A percentile compares a stretch with the other conserved stretches of the same genome.
These are phyloP conservation scores for Auricularia cornea DNA, from an alignment of 768 basidiomycete species.

Conservation along the genomic window DNA sequence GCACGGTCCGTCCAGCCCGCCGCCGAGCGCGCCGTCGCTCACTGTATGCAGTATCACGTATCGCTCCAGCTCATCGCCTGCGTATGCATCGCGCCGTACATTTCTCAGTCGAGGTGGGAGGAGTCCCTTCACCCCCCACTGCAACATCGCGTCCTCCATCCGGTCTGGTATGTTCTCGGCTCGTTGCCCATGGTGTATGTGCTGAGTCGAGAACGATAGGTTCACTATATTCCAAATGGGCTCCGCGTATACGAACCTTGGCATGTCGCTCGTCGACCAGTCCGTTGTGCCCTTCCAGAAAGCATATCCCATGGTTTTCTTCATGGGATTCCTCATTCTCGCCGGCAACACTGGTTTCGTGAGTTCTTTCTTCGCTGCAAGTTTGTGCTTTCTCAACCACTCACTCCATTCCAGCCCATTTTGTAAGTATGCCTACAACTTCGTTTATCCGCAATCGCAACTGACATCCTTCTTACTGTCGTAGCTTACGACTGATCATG, in stretches of 20 bases:
- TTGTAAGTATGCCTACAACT: constrained; percentile 62
- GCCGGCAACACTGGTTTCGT: constrained; percentile 94
- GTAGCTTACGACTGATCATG: constrained; percentile 76
- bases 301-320: constrained; percentile 73
- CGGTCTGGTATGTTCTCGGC: constrained; percentile 52
- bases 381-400: constrained; percentile 6
- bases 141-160: constrained; percentile 46
- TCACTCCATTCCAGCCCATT: constrained; percentile 61
- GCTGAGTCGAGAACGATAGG: constrained; percentile 37
- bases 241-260: constrained; percentile 84
- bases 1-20: constrained; percentile 56
- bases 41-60: constrained; percentile 83
- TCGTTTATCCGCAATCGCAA: neutral
- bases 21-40: too few species aligned
- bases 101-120: constrained; percentile 52
- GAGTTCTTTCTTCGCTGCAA: constrained; percentile 30
- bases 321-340: constrained; percentile 66
- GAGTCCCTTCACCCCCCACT: constrained; percentile 50
- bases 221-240: constrained; percentile 78
- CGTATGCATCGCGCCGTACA: constrained; percentile 73
- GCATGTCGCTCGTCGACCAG: constrained; percentile 76
- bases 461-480: neutral
- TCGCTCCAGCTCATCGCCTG: constrained; percentile 60
- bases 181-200: too few species aligned
- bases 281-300: constrained; percentile 89